A percentile compares a stretch with the other conserved stretches of the same genome.
Conservation (phyloP, 345 rosid genomes). For the Moricandia arvensis region DNA sequence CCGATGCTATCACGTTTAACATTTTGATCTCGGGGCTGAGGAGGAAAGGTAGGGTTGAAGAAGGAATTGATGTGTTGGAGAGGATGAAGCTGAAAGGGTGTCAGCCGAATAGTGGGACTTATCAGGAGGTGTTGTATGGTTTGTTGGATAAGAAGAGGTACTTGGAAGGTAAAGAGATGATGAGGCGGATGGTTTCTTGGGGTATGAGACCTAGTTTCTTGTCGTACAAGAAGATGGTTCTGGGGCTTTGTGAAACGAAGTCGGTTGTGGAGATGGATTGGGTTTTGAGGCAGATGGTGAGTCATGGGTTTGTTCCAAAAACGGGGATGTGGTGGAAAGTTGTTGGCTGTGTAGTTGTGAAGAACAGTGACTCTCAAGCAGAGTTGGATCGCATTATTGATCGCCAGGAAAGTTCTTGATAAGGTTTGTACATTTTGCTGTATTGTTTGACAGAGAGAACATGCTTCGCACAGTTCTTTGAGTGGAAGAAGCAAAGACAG, state of each 20-base stretch:
- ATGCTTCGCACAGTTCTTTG: neutral
- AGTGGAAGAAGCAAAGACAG: neutral
- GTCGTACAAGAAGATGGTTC: slow-evolving; percentile 62
- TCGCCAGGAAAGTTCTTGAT: slow-evolving; percentile 14
- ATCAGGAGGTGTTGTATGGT: slow-evolving; percentile 79
- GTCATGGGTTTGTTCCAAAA: slow-evolving; percentile 75
- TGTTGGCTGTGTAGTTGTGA: slow-evolving; percentile 38
- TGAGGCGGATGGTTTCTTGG: slow-evolving; percentile 55
- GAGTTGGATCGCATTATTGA: slow-evolving; percentile 23
- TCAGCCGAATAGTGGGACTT: slow-evolving; percentile 68
- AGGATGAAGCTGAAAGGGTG: slow-evolving; percentile 65
- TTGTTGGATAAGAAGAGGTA: slow-evolving; percentile 58
- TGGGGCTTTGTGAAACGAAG: slow-evolving; percentile 55
- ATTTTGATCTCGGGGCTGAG: slow-evolving; percentile 85
- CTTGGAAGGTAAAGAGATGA: slow-evolving; percentile 52
- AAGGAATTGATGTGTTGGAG: slow-evolving; percentile 59
- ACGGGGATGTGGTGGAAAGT: slow-evolving; percentile 69
- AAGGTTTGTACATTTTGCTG: slow-evolving; percentile 7
- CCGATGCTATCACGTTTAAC: slow-evolving; percentile 71
- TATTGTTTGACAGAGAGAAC: neutral
- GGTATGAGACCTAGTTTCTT: slow-evolving; percentile 62
- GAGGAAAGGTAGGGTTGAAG: slow-evolving; percentile 68
- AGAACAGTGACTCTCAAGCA: slow-evolving; percentile 1
- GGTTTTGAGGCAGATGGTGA: slow-evolving; percentile 71
- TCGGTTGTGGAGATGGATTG: slow-evolving; percentile 58